Conservation (phyloP, 257 asterid species). For the Nicotiana undulata region DNA sequence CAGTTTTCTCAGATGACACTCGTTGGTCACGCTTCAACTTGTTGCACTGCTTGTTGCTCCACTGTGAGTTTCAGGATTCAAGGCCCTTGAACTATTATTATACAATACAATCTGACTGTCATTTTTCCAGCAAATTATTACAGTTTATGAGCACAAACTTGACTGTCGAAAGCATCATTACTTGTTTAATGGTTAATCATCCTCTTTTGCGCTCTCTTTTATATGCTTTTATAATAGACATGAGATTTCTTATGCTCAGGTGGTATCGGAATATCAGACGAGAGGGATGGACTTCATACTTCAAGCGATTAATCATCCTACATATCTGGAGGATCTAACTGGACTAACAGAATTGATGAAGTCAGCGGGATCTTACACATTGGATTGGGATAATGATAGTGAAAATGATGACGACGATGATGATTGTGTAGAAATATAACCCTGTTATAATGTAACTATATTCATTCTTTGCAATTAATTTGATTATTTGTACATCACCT, state of each 20-base stretch:
- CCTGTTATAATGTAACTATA: not conserved
- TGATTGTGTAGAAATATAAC: slow-evolving; percentile 47
- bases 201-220: not conserved
- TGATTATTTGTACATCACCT: not conserved
- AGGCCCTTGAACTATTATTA: not conserved
- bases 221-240: not conserved
- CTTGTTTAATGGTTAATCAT: not conserved
- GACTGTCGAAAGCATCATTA: not conserved
- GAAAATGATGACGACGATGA: slow-evolving; percentile 43
- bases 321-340: slow-evolving; percentile 81
- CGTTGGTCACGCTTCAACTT: slow-evolving; percentile 77
- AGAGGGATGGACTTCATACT: slow-evolving; percentile 72
- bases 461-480: not conserved
- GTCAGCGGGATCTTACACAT: slow-evolving; percentile 49
- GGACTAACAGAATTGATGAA: slow-evolving; percentile 86
- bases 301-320: slow-evolving; percentile 85
- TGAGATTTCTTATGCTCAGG: slow-evolving; percentile 32
- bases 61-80: slow-evolving; percentile 40
- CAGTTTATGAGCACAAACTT: not conserved
- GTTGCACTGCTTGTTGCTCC: slow-evolving; percentile 89
- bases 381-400: slow-evolving; percentile 61
- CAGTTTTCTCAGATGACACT: slow-evolving; percentile 91
- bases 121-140: not conserved
- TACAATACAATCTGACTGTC: not conserved
- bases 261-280: slow-evolving; percentile 60